These are phyloP conservation scores for Penicillium sp. DNA, from an alignment of 2,329 filamentous ascomycete genomes.

Conservation along the genomic window DNA sequence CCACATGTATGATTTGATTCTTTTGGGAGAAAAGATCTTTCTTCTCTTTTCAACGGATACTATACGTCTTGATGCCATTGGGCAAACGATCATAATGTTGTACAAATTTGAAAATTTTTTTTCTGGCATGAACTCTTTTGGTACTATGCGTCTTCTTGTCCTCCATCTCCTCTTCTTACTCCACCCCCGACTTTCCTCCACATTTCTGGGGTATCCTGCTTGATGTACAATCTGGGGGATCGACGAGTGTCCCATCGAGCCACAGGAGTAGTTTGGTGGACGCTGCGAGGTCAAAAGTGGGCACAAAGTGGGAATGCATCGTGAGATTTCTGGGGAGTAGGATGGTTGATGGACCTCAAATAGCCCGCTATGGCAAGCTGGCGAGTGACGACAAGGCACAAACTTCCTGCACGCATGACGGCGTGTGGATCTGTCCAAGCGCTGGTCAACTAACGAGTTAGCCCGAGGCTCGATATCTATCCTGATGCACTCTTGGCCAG, in stretches of 20 bases:
- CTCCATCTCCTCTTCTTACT: neutral
- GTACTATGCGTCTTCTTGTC: too few relatives aligned
- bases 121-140: neutral
- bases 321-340: neutral
- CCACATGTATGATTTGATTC: constrained; percentile 21
- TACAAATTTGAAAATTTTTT: neutral
- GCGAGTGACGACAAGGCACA: neutral
- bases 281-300: neutral
- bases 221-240: constrained; percentile 17
- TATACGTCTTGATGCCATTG: constrained; percentile 1
- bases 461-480: constrained; percentile 4
- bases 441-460: neutral
- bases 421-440: neutral
- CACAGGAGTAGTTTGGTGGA: neutral
- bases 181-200: neutral
- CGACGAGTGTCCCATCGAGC: constrained; percentile 3
- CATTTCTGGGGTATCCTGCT: neutral
- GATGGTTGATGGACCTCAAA: neutral
- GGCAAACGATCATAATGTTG: neutral
- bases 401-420: constrained; percentile 1
- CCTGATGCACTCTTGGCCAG: constrained; percentile 4
- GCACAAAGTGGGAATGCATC: neutral
- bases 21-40: constrained; percentile 13
- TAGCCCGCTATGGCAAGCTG: neutral
- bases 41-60: constrained; percentile 4